Percentiles rank a stretch among this genome's conserved stretches.
Conservation (phyloP, 2,329 filamentous ascomycete genomes). For the Cytospora leucostoma region DNA sequence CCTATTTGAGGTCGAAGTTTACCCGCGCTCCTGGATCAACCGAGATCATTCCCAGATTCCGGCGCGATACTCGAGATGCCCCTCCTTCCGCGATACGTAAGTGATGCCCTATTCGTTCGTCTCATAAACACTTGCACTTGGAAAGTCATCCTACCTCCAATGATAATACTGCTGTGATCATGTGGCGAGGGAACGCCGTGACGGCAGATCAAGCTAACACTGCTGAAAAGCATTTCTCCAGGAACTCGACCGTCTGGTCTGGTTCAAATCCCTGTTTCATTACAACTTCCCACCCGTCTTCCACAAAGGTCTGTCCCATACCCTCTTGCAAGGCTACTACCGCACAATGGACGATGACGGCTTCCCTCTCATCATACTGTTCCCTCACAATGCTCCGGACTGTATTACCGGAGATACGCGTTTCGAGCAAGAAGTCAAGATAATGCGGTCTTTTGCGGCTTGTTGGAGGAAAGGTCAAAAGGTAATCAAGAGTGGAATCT, state of each 20-base stretch:
- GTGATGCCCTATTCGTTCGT: neutral
- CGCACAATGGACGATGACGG: constrained; percentile 1
- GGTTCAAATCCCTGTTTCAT: neutral
- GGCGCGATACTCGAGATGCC: neutral
- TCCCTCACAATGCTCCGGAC: neutral
- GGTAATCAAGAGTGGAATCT: neutral
- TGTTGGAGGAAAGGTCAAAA: neutral
- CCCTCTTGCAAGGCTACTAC: constrained; percentile 1
- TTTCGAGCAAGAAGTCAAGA: neutral
- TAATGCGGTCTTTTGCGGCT: neutral
- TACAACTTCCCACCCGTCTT: neutral
- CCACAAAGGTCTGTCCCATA: neutral
- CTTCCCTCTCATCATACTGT: neutral
- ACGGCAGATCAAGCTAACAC: neutral
- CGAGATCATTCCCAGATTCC: neutral
- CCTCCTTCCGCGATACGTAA: constrained; percentile 12
- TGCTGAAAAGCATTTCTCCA: neutral
- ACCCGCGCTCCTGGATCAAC: neutral
- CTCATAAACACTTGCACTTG: too few relatives aligned
- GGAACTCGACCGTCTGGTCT: neutral
- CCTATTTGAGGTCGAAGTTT: neutral
- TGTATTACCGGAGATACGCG: neutral
- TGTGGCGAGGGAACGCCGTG: too few relatives aligned
- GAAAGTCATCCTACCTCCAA: neutral
- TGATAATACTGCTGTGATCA: too few relatives aligned